phyloP scores from a whole-genome alignment of 2,329 filamentous ascomycete genomes.

The Cercospora zeae-maydis region DNA sequence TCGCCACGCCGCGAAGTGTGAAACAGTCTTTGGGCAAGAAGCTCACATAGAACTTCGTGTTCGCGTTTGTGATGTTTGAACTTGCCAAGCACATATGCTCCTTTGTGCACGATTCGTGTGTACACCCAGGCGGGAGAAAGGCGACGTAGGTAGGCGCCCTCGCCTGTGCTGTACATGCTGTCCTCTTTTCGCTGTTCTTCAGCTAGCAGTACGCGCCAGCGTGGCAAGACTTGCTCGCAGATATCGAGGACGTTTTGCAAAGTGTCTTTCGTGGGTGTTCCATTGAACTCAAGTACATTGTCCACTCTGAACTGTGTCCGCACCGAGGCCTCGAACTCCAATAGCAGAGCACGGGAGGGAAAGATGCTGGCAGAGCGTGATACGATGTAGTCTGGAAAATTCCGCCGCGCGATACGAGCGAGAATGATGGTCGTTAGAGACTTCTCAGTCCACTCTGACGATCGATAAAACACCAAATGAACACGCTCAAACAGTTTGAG shows the following conservation, averaged over 20 bases:
- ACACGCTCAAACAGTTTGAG: conserved; percentile 88
- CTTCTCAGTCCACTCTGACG: conserved; percentile 95
- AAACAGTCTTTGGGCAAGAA: conserved; percentile 78
- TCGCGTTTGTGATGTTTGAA: conserved; percentile 78
- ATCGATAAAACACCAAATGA: conserved; percentile 92
- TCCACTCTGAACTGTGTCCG: conserved; percentile 79
- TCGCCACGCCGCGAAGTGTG: conserved; percentile 78
- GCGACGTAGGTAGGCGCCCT: conserved; percentile 82
- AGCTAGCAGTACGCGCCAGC: conserved; percentile 70
- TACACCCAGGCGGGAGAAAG: conserved; percentile 93
- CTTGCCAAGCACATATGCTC: conserved; percentile 65
- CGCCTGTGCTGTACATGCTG: conserved; percentile 71
- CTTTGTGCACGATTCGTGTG: conserved; percentile 88
- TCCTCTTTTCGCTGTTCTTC: conserved; percentile 78
- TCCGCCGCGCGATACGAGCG: conserved; percentile 79
- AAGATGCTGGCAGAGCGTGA: conserved; percentile 90
- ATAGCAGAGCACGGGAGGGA: conserved; percentile 64
- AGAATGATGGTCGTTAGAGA: conserved; percentile 92
- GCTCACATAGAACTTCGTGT: conserved; percentile 67
- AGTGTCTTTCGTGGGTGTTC: conserved; percentile 61
- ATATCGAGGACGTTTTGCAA: conserved; percentile 66
- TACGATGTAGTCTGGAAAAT: conserved; percentile 87
- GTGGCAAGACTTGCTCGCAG: conserved; percentile 70
- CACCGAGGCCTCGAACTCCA: conserved; percentile 88
- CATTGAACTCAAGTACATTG: conserved; percentile 73